Evolutionary conservation across 164 flowering plant species (phyloP).

Genomic region (Taxillus chinensis): DNA sequence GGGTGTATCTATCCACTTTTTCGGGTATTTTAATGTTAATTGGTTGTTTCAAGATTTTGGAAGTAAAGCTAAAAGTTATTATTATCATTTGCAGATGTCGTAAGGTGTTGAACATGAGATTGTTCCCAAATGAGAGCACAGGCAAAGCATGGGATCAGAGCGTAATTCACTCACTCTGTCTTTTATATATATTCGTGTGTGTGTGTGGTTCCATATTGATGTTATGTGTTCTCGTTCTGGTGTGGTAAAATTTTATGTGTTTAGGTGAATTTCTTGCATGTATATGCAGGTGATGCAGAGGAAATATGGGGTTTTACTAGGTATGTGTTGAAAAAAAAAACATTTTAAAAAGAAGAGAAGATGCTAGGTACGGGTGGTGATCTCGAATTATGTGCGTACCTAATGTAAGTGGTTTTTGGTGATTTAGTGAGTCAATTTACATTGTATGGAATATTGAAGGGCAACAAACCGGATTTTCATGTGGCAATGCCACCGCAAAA

Average conservation of each 20-base stretch:
- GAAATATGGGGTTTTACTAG: slow-evolving; percentile 68
- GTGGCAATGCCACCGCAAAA: slow-evolving; percentile 84
- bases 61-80: not conserved
- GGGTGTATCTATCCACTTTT: too few species aligned
- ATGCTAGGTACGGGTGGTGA: not conserved
- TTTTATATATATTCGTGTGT: not conserved
- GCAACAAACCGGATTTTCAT: slow-evolving; percentile 98
- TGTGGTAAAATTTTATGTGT: not conserved
- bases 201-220: not conserved
- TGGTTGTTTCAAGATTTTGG: not conserved
- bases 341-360: not conserved
- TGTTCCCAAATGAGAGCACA: slow-evolving; percentile 66
- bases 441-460: slow-evolving; percentile 76
- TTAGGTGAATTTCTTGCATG: not conserved
- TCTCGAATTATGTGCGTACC: too few species aligned
- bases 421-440: slow-evolving; percentile 92
- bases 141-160: slow-evolving; percentile 80
- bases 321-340: slow-evolving; percentile 21
- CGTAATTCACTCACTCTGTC: slow-evolving; percentile 25
- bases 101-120: slow-evolving; percentile 89
- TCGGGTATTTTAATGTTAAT: not conserved
- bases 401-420: not conserved
- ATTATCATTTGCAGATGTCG: slow-evolving; percentile 49
- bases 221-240: not conserved
- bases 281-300: slow-evolving; percentile 78